Conservation (phyloP, 2,329 filamentous ascomycete species). For the Alternaria sp. region DNA sequence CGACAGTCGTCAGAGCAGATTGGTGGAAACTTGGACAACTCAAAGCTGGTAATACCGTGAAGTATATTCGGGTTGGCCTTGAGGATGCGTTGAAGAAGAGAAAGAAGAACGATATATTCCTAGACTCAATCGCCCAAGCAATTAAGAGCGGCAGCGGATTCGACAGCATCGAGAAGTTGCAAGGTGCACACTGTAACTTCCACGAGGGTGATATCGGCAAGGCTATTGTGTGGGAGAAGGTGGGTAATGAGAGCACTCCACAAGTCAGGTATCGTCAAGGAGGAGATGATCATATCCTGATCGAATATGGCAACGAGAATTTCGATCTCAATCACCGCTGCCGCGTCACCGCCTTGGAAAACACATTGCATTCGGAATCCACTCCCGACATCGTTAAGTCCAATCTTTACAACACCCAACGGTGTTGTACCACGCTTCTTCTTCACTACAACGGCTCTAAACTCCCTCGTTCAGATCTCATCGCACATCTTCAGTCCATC, state of each 20-base stretch:
- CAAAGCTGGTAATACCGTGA: conserved; percentile 65
- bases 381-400: conserved; percentile 51
- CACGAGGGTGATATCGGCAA: conserved; percentile 40
- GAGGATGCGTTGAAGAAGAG: conserved; percentile 60
- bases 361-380: conserved; percentile 55
- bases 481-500: conserved; percentile 51
- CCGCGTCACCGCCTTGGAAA: conserved; percentile 63
- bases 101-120: conserved; percentile 56
- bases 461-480: conserved; percentile 48
- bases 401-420: conserved; percentile 61
- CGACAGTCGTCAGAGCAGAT: conserved; percentile 65
- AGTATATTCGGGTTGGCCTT: conserved; percentile 61
- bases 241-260: conserved; percentile 30
- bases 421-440: conserved; percentile 58
- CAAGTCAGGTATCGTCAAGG: conserved; percentile 43
- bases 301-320: conserved; percentile 66
- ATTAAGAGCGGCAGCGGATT: conserved; percentile 38
- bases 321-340: conserved; percentile 67
- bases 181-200: conserved; percentile 40
- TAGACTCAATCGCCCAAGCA: conserved; percentile 55
- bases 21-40: conserved; percentile 70
- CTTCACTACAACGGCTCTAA: conserved; percentile 54
- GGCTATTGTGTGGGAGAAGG: conserved; percentile 43
- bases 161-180: conserved; percentile 34
- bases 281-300: conserved; percentile 61